Conservation (phyloP, 2,329 filamentous ascomycete genomes). For the Tolypocladium ovalisporum region DNA sequence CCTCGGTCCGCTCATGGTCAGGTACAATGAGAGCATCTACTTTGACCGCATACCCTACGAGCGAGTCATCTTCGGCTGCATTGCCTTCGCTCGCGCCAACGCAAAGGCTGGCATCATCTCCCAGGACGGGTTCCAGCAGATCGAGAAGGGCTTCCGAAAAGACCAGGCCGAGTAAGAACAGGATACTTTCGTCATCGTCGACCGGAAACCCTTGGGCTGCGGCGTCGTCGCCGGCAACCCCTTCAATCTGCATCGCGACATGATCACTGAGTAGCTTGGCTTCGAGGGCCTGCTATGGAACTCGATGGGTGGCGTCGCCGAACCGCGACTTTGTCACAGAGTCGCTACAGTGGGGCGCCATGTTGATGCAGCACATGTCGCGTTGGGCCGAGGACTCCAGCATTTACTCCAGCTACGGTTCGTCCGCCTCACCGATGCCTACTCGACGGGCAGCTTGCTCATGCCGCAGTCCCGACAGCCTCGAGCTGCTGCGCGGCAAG, state of each 20-base stretch:
- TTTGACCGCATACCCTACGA: slow-evolving; percentile 71
- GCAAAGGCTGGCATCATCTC: slow-evolving; percentile 64
- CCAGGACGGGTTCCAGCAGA: slow-evolving; percentile 58
- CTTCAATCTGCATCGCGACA: slow-evolving; percentile 51
- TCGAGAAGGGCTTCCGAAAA: slow-evolving; percentile 58
- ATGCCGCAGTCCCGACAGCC: slow-evolving; percentile 75
- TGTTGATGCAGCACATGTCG: slow-evolving; percentile 69
- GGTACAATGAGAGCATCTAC: slow-evolving; percentile 73
- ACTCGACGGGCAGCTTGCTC: slow-evolving; percentile 63
- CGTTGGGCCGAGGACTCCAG: slow-evolving; percentile 81
- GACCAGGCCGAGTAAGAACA: slow-evolving; percentile 43
- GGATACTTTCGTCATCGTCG: slow-evolving; percentile 43
- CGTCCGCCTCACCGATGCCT: slow-evolving; percentile 65
- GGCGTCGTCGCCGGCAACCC: slow-evolving; percentile 74
- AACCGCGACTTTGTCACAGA: slow-evolving; percentile 78
- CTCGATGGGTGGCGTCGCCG: slow-evolving; percentile 63
- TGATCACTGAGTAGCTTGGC: slow-evolving; percentile 48
- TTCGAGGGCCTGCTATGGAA: slow-evolving; percentile 69
- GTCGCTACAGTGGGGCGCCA: slow-evolving; percentile 68
- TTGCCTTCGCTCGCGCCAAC: slow-evolving; percentile 76
- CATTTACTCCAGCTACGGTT: slow-evolving; percentile 71
- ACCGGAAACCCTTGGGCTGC: slow-evolving; percentile 58
- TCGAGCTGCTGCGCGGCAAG: slow-evolving; percentile 64
- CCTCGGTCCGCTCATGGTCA: slow-evolving; percentile 75
- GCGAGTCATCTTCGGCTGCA: slow-evolving; percentile 69